These are phyloP conservation scores for Marasmius fiardii DNA, from an alignment of 1,284 basidiomycete genomes.

Conservation along the genomic window DNA sequence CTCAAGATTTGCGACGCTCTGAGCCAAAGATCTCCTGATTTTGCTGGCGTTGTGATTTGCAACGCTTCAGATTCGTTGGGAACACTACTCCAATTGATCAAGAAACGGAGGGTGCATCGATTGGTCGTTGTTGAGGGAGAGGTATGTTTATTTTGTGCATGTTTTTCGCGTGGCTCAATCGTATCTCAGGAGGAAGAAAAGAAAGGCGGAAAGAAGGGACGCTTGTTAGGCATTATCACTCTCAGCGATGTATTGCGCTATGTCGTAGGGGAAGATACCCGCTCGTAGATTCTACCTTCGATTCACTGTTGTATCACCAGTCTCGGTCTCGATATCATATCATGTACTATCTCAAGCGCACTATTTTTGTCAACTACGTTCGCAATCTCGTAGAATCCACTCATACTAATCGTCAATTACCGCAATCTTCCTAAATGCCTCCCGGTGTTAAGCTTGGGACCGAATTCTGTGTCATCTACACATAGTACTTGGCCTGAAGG, in stretches of 20 bases:
- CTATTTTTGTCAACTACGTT: too few species aligned
- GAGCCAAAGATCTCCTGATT: constrained; percentile 88
- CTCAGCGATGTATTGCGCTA: constrained; percentile 89
- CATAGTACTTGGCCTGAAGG: too few species aligned
- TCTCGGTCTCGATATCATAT: neutral
- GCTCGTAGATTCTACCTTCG: neutral
- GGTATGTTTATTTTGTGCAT: constrained; percentile 33
- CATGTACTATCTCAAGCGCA: too few species aligned
- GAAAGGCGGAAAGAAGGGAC: constrained; percentile 76
- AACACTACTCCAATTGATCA: constrained; percentile 88
- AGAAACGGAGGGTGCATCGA: constrained; percentile 91
- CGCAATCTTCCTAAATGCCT: too few species aligned
- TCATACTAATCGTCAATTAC: too few species aligned
- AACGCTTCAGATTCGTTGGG: constrained; percentile 93
- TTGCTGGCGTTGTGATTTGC: constrained; percentile 95
- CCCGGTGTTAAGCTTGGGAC: too few species aligned
- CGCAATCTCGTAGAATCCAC: too few species aligned
- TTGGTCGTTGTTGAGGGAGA: constrained; percentile 90
- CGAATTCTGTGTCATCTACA: too few species aligned
- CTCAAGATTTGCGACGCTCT: constrained; percentile 94
- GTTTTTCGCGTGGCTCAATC: constrained; percentile 12
- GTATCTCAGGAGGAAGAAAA: constrained; percentile 65
- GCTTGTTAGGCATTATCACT: constrained; percentile 86
- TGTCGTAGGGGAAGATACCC: constrained; percentile 61
- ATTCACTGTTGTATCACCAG: too few species aligned